Evolutionary conservation across 2,329 filamentous ascomycete genomes (phyloP).

Genomic region (Nothopassalora personata): DNA sequence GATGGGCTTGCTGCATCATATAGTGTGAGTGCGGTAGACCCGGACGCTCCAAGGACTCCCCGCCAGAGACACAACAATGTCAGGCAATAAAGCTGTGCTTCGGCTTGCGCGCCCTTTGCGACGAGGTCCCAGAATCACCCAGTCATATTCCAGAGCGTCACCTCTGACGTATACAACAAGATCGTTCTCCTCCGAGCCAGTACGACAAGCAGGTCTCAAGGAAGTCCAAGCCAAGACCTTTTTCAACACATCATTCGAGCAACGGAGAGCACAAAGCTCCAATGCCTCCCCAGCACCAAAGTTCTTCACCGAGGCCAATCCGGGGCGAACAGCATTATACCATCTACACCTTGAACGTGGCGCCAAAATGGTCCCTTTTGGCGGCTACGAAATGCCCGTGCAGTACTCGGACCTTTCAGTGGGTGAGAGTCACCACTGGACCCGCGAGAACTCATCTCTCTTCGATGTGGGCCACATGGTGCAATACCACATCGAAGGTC

Average conservation of each 20-base stretch:
- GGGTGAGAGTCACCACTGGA: conserved; percentile 82
- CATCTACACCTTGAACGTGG: conserved; percentile 71
- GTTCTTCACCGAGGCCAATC: conserved; percentile 28
- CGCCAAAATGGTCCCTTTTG: conserved; percentile 95
- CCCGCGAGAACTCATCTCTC: conserved; percentile 76
- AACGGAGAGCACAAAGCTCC: conserved; percentile 25
- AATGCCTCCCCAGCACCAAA: conserved; percentile 26
- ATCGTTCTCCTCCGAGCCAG: conserved; percentile 5
- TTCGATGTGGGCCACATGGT: conserved; percentile 98
- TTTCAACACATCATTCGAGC: conserved; percentile 17
- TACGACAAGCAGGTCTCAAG: conserved; percentile 5
- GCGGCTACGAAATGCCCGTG: conserved; percentile 86
- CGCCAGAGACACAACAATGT: conserved; percentile 8
- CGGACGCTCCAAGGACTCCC: background rate
- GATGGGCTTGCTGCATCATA: background rate
- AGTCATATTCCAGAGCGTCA: background rate
- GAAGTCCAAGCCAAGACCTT: conserved; percentile 15
- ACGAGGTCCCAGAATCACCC: conserved; percentile 3
- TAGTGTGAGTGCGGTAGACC: background rate
- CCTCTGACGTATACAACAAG: background rate
- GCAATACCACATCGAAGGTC: conserved; percentile 78
- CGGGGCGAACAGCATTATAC: conserved; percentile 62
- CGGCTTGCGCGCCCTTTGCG: conserved; percentile 11
- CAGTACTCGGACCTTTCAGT: conserved; percentile 76
- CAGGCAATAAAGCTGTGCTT: conserved; percentile 10